These are phyloP conservation scores for Durusdinium trenchii DNA, from an alignment of 73 alveolate species.

Conservation along the genomic window DNA sequence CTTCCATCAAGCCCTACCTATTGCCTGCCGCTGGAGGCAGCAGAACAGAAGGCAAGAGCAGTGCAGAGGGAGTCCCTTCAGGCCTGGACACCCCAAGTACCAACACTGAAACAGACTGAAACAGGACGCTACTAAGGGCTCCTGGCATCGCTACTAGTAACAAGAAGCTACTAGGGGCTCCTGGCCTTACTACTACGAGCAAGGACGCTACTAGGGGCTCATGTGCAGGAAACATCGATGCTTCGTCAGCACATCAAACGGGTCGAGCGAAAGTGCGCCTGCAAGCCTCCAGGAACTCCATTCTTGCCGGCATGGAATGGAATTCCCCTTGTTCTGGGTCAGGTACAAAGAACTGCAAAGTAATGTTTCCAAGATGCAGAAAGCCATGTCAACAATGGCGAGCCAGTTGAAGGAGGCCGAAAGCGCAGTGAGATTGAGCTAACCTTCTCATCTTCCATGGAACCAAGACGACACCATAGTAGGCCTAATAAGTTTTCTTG, in stretches of 20 bases:
- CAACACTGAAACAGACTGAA: background rate
- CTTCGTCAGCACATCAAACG: slow-evolving; percentile 91
- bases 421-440: no score
- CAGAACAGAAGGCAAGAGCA: slow-evolving; percentile 54
- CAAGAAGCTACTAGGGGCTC: background rate
- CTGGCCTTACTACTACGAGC: background rate
- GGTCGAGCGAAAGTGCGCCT: slow-evolving; percentile 67
- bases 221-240: slow-evolving; percentile 66
- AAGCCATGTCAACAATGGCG: slow-evolving; percentile 89
- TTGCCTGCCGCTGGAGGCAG: slow-evolving; percentile 29
- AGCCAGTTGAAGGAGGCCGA: slow-evolving; percentile 52
- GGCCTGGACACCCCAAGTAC: background rate
- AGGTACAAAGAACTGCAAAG: slow-evolving; percentile 88
- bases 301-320: background rate
- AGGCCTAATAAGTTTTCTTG: no score
- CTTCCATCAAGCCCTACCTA: background rate
- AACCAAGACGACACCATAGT: no score
- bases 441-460: no score
- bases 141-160: no score
- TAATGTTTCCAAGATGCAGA: slow-evolving; percentile 70
- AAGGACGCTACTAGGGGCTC: background rate
- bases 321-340: no score
- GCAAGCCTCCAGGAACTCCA: background rate
- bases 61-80: slow-evolving; percentile 62
- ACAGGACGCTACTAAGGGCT: no score